phyloP scores from a whole-genome alignment of 805 yeast species.

The Sungouiella thailandica region DNA sequence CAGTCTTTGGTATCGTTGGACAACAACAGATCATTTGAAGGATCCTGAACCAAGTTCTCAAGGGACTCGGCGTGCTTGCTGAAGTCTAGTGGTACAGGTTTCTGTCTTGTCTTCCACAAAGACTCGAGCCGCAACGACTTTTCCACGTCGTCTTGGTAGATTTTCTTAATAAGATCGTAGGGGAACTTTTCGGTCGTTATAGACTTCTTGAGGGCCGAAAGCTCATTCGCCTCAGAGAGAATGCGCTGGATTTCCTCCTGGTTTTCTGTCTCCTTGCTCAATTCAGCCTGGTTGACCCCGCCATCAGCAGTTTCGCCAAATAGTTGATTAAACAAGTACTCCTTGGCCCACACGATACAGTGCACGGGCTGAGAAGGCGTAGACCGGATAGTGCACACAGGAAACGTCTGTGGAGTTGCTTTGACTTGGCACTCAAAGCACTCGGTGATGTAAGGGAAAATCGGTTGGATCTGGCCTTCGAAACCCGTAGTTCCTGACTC shows the following conservation, averaged over 20 bases:
- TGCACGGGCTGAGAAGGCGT: conserved; percentile 97
- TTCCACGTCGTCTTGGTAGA: conserved; percentile 72
- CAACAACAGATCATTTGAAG: conserved; percentile 19
- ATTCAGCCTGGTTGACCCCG: conserved; percentile 15
- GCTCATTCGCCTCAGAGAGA: conserved; percentile 62
- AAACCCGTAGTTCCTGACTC: conserved; percentile 96
- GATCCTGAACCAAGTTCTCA: conserved; percentile 7
- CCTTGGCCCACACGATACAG: conserved; percentile 96
- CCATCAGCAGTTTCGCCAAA: conserved; percentile 49
- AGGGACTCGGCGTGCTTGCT: conserved; percentile 12
- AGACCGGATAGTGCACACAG: conserved; percentile 94
- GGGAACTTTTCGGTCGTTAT: conserved; percentile 18
- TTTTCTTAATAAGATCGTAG: conserved; percentile 47
- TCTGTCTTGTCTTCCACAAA: conserved; percentile 68
- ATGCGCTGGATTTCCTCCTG: conserved; percentile 60
- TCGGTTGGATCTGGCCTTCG: conserved; percentile 92
- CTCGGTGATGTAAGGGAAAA: conserved; percentile 74
- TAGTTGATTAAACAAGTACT: conserved; percentile 75
- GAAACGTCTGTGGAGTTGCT: conserved; percentile 84
- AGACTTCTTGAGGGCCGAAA: conserved; percentile 33
- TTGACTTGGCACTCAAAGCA: conserved; percentile 91
- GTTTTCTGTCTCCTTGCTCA: conserved; percentile 53
- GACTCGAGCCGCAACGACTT: conserved; percentile 66
- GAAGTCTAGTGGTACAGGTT: conserved; percentile 60
- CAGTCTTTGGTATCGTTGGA: conserved; percentile 45